These are phyloP conservation scores for Calonectria pseudoreteaudii DNA, from an alignment of 2,329 filamentous ascomycete genomes.

Conservation along the genomic window DNA sequence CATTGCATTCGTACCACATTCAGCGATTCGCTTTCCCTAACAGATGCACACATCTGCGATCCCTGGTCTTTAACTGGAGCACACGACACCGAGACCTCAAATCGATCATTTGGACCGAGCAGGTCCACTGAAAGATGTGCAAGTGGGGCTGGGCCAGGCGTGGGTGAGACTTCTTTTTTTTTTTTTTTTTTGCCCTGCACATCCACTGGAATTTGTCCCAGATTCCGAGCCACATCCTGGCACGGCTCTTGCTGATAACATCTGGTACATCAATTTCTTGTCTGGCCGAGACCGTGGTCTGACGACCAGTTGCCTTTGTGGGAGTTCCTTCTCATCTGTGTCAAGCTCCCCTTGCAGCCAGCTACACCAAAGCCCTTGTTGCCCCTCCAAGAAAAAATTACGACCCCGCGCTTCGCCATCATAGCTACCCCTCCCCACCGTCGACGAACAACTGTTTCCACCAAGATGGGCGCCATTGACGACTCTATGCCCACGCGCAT, in stretches of 20 bases:
- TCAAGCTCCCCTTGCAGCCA: neutral
- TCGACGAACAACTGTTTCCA: slow-evolving; percentile 2
- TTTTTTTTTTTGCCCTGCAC: neutral
- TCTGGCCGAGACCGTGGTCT: neutral
- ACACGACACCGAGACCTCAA: slow-evolving; percentile 22
- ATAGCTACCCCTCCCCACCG: slow-evolving; percentile 26
- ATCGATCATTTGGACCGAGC: slow-evolving; percentile 5
- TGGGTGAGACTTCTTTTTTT: slow-evolving; percentile 1
- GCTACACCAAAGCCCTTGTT: neutral
- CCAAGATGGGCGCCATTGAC: slow-evolving; percentile 51
- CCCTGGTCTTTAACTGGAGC: slow-evolving; percentile 13
- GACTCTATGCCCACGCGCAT: slow-evolving; percentile 67
- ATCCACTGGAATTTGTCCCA: slow-evolving; percentile 6
- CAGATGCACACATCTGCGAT: neutral
- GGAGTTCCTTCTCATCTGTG: neutral
- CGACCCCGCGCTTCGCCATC: slow-evolving; percentile 5
- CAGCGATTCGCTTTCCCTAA: neutral
- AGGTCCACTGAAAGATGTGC: neutral
- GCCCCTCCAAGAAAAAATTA: slow-evolving; percentile 11
- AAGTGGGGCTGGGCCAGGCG: slow-evolving; percentile 12
- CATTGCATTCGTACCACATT: neutral
- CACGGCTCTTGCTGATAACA: neutral
- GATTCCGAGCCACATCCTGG: slow-evolving; percentile 1
- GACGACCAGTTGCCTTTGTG: slow-evolving; percentile 9
- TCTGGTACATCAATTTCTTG: neutral